Evolutionary conservation across 257 asterid species (phyloP).

Genomic region (Echites panduratus): DNA sequence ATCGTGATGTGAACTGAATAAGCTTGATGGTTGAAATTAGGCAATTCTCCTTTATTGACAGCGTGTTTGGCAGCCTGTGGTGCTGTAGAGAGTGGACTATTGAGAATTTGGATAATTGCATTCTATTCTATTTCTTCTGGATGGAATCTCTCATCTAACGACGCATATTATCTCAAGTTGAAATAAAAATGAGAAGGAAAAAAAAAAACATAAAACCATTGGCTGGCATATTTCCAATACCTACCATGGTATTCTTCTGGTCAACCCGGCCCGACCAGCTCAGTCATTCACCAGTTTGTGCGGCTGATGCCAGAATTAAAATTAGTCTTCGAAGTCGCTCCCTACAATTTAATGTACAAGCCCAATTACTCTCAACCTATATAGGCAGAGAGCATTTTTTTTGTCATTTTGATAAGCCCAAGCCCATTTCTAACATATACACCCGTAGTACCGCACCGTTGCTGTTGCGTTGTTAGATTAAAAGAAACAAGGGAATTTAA

Average conservation of each 20-base stretch:
- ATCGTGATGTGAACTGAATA: not conserved
- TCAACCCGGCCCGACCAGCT: too few species aligned
- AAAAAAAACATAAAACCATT: too few species aligned
- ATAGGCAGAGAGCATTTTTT: too few species aligned
- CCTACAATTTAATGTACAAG: not conserved
- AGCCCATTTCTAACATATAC: too few species aligned
- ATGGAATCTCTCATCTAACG: too few species aligned
- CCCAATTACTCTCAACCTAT: not conserved
- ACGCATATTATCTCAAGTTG: not conserved
- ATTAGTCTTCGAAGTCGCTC: too few species aligned
- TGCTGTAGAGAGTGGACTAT: not conserved
- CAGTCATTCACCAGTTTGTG: too few species aligned
- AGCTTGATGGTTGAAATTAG: not conserved
- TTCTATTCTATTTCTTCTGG: not conserved
- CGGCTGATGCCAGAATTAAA: too few species aligned
- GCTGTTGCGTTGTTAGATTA: not conserved
- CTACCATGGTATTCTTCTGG: too few species aligned
- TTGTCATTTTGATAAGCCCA: too few species aligned
- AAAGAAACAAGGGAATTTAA: not conserved
- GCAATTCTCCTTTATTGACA: not conserved
- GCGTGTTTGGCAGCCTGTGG: conserved; percentile 13
- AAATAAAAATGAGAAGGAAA: not conserved
- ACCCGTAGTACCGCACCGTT: not conserved
- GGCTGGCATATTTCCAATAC: too few species aligned
- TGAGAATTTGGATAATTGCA: not conserved